Percentiles rank a stretch among this genome's conserved stretches.
Conservation (phyloP, 2,329 filamentous ascomycete species). For the Pestalotiopsis fici region DNA sequence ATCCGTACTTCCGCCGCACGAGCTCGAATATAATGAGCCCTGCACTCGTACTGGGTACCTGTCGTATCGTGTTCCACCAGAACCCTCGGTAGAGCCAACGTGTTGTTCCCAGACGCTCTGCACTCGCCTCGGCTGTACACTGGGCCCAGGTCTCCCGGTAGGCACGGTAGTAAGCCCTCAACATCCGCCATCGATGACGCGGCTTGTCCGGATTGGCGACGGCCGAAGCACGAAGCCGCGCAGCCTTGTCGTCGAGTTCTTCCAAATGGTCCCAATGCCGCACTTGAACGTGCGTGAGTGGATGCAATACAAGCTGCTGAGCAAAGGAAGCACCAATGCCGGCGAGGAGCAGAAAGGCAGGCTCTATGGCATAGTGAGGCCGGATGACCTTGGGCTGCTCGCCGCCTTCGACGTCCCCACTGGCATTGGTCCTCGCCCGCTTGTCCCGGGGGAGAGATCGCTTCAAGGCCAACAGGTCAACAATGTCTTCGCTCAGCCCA, state of each 20-base stretch:
- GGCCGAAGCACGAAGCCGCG: constrained; percentile 40
- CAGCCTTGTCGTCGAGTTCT: constrained; percentile 65
- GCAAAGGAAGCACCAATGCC: constrained; percentile 68
- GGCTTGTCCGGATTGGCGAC: constrained; percentile 31
- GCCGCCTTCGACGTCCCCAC: constrained; percentile 16
- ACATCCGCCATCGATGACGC: constrained; percentile 49
- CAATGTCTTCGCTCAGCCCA: constrained; percentile 50
- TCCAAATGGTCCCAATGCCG: constrained; percentile 75
- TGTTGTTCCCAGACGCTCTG: constrained; percentile 56
- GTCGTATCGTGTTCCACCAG: constrained; percentile 70
- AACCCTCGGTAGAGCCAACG: constrained; percentile 73
- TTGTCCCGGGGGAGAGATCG: constrained; percentile 33
- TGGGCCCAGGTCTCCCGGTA: constrained; percentile 69
- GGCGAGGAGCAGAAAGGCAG: constrained; percentile 68
- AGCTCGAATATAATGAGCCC: constrained; percentile 80
- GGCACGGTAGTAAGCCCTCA: constrained; percentile 68
- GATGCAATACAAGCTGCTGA: constrained; percentile 72
- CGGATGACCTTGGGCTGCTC: constrained; percentile 54
- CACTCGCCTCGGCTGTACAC: constrained; percentile 57
- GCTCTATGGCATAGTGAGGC: constrained; percentile 76
- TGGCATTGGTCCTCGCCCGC: constrained; percentile 16
- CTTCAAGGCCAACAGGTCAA: constrained; percentile 50
- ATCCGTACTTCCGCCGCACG: constrained; percentile 71
- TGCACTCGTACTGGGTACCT: constrained; percentile 76
- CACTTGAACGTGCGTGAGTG: constrained; percentile 69